phyloP scores from a whole-genome alignment of 352 stramenopile species.

The Paralagenidium karlingii region DNA sequence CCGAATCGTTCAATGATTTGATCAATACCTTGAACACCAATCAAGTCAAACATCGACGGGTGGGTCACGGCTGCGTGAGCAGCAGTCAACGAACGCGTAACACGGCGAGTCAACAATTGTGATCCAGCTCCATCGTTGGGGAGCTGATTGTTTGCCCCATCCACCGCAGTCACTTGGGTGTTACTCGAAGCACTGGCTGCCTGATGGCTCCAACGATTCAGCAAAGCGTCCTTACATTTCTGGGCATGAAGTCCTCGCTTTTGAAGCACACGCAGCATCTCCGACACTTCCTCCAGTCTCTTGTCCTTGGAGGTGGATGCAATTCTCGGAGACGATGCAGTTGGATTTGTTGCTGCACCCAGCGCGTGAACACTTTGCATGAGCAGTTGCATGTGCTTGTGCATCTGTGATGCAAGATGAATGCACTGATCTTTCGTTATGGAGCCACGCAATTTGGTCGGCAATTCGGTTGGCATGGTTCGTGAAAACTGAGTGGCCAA shows the following conservation, averaged over 20 bases:
- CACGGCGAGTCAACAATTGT: conserved; percentile 10
- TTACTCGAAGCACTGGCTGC: conserved; percentile 4
- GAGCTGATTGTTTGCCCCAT: too few relatives aligned
- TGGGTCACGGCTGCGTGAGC: conserved; percentile 66
- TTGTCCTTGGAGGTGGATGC: neutral
- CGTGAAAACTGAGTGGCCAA: neutral
- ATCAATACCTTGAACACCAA: conserved; percentile 44
- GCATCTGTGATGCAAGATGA: conserved; percentile 76
- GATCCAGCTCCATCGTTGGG: neutral
- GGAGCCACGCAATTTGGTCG: conserved; percentile 16
- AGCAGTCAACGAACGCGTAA: conserved; percentile 66
- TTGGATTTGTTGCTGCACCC: too few relatives aligned
- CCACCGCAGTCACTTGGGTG: conserved; percentile 2
- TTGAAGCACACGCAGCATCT: conserved; percentile 60
- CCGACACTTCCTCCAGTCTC: neutral
- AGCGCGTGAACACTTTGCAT: conserved; percentile 48
- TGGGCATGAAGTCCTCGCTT: conserved; percentile 44
- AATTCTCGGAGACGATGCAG: too few relatives aligned
- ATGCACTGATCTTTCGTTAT: conserved; percentile 62
- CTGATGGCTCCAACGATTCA: conserved; percentile 9
- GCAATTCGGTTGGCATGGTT: conserved; percentile 1
- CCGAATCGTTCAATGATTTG: conserved; percentile 33
- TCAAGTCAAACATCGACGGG: conserved; percentile 80
- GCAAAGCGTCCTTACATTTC: conserved; percentile 41
- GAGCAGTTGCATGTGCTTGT: conserved; percentile 77